phyloP scores from a whole-genome alignment of 331 rosid genomes.

The Saraca asoca region DNA sequence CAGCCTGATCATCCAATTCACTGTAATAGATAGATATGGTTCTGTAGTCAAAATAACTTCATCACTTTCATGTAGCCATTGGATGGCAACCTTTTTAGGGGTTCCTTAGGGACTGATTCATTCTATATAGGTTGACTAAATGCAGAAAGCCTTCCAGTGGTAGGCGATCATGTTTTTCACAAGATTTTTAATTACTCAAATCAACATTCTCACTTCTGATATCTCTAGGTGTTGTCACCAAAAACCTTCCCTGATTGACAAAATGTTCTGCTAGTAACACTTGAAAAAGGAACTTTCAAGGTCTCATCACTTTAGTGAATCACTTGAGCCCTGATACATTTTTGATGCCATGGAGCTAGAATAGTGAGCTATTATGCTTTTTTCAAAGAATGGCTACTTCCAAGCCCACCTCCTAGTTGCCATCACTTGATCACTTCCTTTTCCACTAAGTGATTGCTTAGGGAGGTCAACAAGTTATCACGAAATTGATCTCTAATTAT shows the following conservation, averaged over 20 bases:
- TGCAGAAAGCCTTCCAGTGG: too few relatives aligned
- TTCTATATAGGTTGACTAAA: too few relatives aligned
- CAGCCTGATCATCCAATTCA: too few relatives aligned
- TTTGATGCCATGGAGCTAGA: not conserved
- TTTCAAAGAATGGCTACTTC: not conserved
- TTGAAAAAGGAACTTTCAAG: conserved; percentile 6
- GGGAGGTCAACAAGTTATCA: not conserved
- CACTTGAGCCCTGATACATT: conserved; percentile 1
- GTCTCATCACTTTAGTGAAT: not conserved
- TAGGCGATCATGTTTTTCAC: too few relatives aligned
- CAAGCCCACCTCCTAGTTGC: conserved; percentile 18
- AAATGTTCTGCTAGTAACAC: not conserved
- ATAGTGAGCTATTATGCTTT: conserved; percentile 1
- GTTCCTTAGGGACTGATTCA: conserved; percentile 24
- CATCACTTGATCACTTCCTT: conserved; percentile 19
- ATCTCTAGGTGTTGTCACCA: conserved; percentile 28
- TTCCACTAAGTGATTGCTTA: conserved; percentile 17
- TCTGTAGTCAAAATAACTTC: not conserved
- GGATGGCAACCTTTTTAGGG: too few relatives aligned
- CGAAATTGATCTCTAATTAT: too few relatives aligned
- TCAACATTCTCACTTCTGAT: conserved; percentile 18
- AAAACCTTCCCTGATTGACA: conserved; percentile 17
- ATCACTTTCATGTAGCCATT: too few relatives aligned
- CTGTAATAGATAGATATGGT: too few relatives aligned
- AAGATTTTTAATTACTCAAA: conserved; percentile 20